Percentiles rank a stretch among this genome's conserved stretches.
Conservation (phyloP, 768 basidiomycete genomes). For the Chalciporus pseudorubinellus region DNA sequence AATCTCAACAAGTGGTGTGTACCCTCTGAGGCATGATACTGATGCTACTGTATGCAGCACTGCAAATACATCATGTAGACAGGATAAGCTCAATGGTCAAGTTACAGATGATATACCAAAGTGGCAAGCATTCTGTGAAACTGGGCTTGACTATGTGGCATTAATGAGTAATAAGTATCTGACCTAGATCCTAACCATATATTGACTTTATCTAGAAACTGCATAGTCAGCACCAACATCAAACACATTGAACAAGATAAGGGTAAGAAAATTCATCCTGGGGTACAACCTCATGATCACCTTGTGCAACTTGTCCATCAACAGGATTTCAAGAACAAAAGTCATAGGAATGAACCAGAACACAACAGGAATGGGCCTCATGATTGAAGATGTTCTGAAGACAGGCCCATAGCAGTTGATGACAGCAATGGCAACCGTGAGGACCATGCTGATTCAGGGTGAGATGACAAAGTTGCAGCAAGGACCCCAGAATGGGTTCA, state of each 20-base stretch:
- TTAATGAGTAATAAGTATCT: no score
- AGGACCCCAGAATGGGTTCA: conserved; percentile 37
- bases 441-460: conserved; percentile 34
- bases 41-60: no score
- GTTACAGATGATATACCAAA: no score
- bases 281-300: conserved; percentile 44
- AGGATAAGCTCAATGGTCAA: no score
- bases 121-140: no score
- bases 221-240: neutral
- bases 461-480: conserved; percentile 35
- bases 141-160: no score
- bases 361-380: conserved; percentile 41
- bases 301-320: conserved; percentile 46
- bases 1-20: no score
- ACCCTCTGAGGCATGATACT: no score
- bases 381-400: conserved; percentile 33
- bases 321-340: conserved; percentile 42
- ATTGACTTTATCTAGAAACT: no score
- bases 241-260: no score
- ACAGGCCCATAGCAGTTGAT: conserved; percentile 37
- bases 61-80: no score
- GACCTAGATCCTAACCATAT: no score
- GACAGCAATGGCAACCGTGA: conserved; percentile 31
- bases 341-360: conserved; percentile 45
- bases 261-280: conserved; percentile 27